Percentiles rank a stretch among this genome's conserved stretches.
Evolutionary conservation across 164 flowering plant species (phyloP).

Genomic region (Akebia trifoliata): DNA sequence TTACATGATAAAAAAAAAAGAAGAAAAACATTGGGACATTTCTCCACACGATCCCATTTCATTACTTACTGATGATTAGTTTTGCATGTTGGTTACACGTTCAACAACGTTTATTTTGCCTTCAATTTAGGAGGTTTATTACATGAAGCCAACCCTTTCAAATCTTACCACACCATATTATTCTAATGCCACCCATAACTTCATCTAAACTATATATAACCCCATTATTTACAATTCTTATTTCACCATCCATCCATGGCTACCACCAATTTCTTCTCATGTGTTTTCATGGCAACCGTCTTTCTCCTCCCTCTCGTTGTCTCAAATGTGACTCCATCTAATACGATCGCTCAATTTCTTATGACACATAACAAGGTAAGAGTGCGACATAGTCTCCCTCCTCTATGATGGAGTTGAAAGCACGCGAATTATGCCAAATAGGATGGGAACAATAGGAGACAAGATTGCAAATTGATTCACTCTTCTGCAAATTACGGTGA

Average conservation of each 20-base stretch:
- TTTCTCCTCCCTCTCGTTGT: not conserved
- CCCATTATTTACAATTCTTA: too few relatives aligned
- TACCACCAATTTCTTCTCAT: not conserved
- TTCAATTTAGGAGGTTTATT: too few relatives aligned
- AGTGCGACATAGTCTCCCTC: not conserved
- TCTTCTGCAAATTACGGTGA: not conserved
- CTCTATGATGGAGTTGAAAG: not conserved
- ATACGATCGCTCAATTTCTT: conserved; percentile 1
- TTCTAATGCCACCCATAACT: too few relatives aligned
- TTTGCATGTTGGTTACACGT: too few relatives aligned
- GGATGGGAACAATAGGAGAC: not conserved
- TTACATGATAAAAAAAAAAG: too few relatives aligned
- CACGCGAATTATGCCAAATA: not conserved
- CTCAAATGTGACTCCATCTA: not conserved
- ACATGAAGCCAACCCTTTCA: too few relatives aligned
- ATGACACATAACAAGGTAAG: not conserved
- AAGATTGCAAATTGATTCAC: not conserved
- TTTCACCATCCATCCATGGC: conserved; percentile 16
- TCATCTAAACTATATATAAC: too few relatives aligned
- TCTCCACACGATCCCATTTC: too few relatives aligned
- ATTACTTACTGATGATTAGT: too few relatives aligned
- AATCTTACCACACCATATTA: too few relatives aligned
- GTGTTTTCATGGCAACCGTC: not conserved
- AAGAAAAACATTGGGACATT: too few relatives aligned
- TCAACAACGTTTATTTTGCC: too few relatives aligned